Evolutionary conservation across 306 rosid genomes (phyloP).

Genomic region (Adenanthera pavonina): DNA sequence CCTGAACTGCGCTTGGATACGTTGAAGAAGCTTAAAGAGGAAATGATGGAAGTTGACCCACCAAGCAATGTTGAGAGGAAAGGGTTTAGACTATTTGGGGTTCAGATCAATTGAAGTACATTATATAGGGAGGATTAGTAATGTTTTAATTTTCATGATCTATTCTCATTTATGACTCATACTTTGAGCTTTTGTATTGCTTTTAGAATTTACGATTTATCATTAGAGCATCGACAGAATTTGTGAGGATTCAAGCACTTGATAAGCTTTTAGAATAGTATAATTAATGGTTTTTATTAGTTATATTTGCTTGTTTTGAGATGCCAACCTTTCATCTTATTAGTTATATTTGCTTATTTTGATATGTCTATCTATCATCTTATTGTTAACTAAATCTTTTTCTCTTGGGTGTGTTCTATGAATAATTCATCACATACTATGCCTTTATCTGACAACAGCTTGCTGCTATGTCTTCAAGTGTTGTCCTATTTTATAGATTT

Average conservation of each 20-base stretch:
- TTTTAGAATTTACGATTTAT: not conserved
- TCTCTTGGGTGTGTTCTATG: too few species aligned
- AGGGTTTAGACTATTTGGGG: slow-evolving; percentile 47
- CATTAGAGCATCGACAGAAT: not conserved
- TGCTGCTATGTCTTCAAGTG: too few species aligned
- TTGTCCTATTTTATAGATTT: too few species aligned
- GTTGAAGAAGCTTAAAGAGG: slow-evolving; percentile 13
- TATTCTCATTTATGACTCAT: not conserved
- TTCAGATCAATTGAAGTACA: slow-evolving; percentile 11
- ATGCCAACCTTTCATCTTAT: too few species aligned
- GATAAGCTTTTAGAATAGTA: not conserved
- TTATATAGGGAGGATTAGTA: not conserved
- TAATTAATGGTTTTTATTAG: not conserved
- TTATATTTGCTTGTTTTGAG: not conserved
- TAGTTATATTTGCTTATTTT: too few species aligned
- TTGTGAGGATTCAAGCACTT: not conserved
- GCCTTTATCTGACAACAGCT: too few species aligned
- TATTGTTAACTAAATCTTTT: too few species aligned
- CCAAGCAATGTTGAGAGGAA: not conserved
- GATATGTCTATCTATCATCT: too few species aligned
- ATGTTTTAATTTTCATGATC: not conserved
- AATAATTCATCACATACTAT: too few species aligned
- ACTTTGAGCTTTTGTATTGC: not conserved
- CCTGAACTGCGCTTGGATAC: not conserved
- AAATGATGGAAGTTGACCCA: not conserved